A percentile compares a stretch with the other conserved stretches of the same genome.
These are phyloP conservation scores for barrel medic (Medicago truncatula) DNA, from an alignment of 306 rosid genomes.

Conservation along the genomic window MtrunA17r5.0-ANR NC_053044.1:43257501-43258000, in stretches of 20 bases:
- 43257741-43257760: constrained; percentile 61
- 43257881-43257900: constrained; percentile 27
- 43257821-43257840: constrained; percentile 8
- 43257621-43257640: constrained; percentile 89
- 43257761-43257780: constrained; percentile 32
- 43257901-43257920: constrained; percentile 30
- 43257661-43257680: constrained; percentile 98
- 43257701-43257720: constrained; percentile 61
- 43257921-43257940: constrained; percentile 54
- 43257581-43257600: constrained; percentile 73
- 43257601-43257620: constrained; percentile 96
- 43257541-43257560: constrained; percentile 89
- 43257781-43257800: not conserved
- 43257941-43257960: constrained; percentile 89
- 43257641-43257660: constrained; percentile 90
- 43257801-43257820: not conserved
- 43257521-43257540: constrained; percentile 86
- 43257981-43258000: constrained; percentile 72
- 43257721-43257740: constrained; percentile 67
- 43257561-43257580: constrained; percentile 70
- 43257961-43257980: constrained; percentile 82
- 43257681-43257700: constrained; percentile 68
- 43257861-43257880: constrained; percentile 11
- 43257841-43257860: constrained; percentile 25
- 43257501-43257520: constrained; percentile 96